phyloP scores from a whole-genome alignment of 2,329 filamentous ascomycete species.

The Aspergillus piperis region DNA sequence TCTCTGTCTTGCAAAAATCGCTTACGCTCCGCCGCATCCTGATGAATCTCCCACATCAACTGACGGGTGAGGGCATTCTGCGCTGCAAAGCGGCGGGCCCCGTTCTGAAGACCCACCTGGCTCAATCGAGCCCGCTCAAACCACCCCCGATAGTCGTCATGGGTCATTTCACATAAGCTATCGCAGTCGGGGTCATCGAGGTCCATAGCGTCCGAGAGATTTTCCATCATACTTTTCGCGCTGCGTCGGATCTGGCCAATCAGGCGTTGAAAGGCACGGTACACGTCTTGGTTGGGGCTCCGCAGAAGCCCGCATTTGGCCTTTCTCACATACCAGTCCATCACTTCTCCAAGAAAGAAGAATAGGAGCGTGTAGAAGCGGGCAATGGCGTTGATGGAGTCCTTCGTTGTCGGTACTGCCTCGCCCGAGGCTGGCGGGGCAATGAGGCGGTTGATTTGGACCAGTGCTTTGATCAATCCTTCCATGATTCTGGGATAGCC shows the following conservation, averaged over 20 bases:
- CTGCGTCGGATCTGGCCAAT: constrained; percentile 34
- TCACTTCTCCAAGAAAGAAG: constrained; percentile 40
- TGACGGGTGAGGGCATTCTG: constrained; percentile 40
- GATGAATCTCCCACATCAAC: constrained; percentile 41
- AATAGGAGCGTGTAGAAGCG: constrained; percentile 39
- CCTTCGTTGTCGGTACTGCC: constrained; percentile 11
- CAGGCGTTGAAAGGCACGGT: constrained; percentile 36
- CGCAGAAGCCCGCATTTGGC: constrained; percentile 38
- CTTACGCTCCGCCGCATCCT: constrained; percentile 32
- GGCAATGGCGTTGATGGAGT: constrained; percentile 26
- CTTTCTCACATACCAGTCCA: constrained; percentile 40
- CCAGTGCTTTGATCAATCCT: constrained; percentile 34
- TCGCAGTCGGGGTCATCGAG: constrained; percentile 27
- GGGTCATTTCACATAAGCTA: constrained; percentile 3
- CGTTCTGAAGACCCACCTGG: constrained; percentile 35
- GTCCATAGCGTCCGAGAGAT: constrained; percentile 24
- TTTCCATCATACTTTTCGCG: constrained; percentile 22
- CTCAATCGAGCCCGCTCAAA: constrained; percentile 37
- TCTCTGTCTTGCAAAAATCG: constrained; percentile 29
- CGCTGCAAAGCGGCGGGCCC: constrained; percentile 34
- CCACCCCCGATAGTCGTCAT: constrained; percentile 25
- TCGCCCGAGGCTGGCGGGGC: constrained; percentile 17
- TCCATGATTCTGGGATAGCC: constrained; percentile 39
- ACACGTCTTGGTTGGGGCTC: constrained; percentile 38
- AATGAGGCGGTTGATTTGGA: constrained; percentile 37